phyloP scores from a whole-genome alignment of 2,329 filamentous ascomycete species.

The Cercospora janseana region DNA sequence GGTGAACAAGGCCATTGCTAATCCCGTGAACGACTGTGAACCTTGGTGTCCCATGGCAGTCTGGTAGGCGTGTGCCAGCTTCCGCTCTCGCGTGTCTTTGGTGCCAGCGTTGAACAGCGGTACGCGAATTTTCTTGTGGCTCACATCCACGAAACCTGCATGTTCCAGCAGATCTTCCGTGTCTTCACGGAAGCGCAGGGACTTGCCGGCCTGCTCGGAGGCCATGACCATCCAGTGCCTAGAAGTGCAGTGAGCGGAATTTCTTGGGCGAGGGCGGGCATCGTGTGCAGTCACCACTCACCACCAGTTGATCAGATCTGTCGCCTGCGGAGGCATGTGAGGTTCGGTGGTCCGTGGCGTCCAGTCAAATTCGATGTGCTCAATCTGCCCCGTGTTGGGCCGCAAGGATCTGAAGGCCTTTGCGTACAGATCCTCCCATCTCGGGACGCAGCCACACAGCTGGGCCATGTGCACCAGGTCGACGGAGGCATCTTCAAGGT shows the following conservation, averaged over 20 bases:
- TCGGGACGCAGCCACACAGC: constrained; percentile 72
- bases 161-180: constrained; percentile 62
- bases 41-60: constrained; percentile 57
- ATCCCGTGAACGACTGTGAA: constrained; percentile 30
- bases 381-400: constrained; percentile 71
- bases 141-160: constrained; percentile 76
- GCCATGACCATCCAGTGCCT: constrained; percentile 50
- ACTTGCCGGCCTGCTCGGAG: constrained; percentile 63
- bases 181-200: constrained; percentile 63
- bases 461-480: constrained; percentile 82
- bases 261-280: not conserved
- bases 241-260: too few relatives aligned
- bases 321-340: constrained; percentile 50
- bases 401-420: constrained; percentile 68
- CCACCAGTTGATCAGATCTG: constrained; percentile 65
- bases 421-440: constrained; percentile 72
- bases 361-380: constrained; percentile 89
- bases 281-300: constrained; percentile 14
- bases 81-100: constrained; percentile 60
- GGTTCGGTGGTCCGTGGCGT: constrained; percentile 65
- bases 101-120: constrained; percentile 63
- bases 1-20: constrained; percentile 52
- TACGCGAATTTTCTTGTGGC: constrained; percentile 64
- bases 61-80: constrained; percentile 81
- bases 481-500: constrained; percentile 64